Evolutionary conservation across 768 basidiomycete genomes (phyloP).

Genomic region (Pleurotus salmoneostramineus): DNA sequence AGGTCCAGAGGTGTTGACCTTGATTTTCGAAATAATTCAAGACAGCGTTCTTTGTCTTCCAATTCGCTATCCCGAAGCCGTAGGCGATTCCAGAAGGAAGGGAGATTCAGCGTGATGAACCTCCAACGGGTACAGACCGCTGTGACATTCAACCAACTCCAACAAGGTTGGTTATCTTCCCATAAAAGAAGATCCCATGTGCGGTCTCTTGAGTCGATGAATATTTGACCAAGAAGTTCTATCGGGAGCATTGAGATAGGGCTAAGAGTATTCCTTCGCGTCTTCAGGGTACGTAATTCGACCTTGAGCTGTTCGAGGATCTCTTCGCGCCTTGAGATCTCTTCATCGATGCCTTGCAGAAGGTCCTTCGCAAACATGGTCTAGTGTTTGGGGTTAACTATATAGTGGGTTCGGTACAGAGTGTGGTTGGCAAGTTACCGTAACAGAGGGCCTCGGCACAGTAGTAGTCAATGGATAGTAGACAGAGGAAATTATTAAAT

Average conservation of each 20-base stretch:
- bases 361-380: no score
- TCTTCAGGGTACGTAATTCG: neutral
- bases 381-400: no score
- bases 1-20: neutral
- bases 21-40: neutral
- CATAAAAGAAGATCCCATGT: no score
- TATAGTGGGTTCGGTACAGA: no score
- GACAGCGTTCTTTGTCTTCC: neutral
- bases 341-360: no score
- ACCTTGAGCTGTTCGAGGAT: neutral
- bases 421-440: no score
- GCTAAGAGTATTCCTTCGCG: neutral
- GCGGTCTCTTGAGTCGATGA: neutral
- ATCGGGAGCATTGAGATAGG: neutral
- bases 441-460: no score
- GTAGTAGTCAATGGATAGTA: no score
- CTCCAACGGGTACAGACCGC: neutral
- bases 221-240: neutral
- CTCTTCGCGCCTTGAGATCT: no score
- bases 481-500: no score
- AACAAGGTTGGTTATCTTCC: no score
- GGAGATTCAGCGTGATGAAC: neutral
- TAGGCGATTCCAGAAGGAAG: neutral
- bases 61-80: neutral
- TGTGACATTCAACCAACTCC: neutral